Evolutionary conservation across 257 asterid genomes (phyloP).

Genomic region (Ocimum tenuiflorum): DNA sequence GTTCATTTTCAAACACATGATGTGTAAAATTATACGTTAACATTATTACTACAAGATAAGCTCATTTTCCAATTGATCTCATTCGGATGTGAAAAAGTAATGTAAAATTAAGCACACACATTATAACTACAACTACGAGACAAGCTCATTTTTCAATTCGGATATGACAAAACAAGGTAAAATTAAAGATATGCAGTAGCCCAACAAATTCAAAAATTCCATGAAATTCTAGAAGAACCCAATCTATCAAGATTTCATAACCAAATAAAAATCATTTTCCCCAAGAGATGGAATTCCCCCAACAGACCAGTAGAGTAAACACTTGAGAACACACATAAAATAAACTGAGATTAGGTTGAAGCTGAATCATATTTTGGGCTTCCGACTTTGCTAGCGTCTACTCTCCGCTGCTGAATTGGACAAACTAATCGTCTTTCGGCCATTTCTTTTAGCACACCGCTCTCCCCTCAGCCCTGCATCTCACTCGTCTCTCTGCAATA

Average conservation of each 20-base stretch:
- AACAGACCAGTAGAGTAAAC: conserved; percentile 1
- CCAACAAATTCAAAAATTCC: not conserved
- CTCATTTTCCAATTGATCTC: too few species aligned
- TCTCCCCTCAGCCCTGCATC: conserved; percentile 35
- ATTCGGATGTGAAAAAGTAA: too few species aligned
- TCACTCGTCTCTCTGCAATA: not conserved
- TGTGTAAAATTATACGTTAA: too few species aligned
- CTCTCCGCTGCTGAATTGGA: conserved; percentile 49
- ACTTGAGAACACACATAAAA: conserved; percentile 5
- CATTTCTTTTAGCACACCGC: conserved; percentile 34
- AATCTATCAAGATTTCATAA: not conserved
- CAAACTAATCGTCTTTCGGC: conserved; percentile 53
- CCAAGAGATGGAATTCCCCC: not conserved
- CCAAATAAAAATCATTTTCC: not conserved
- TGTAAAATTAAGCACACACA: too few species aligned
- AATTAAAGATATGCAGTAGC: too few species aligned
- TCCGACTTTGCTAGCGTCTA: conserved; percentile 41
- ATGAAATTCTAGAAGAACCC: not conserved
- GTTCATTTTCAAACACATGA: too few species aligned
- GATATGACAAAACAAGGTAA: too few species aligned
- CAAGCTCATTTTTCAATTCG: too few species aligned
- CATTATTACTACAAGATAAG: too few species aligned
- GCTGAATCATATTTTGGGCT: conserved; percentile 47
- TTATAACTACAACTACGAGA: too few species aligned
- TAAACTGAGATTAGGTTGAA: conserved; percentile 39